Conservation (phyloP, 495 filamentous ascomycete species). For the Penicillium turbatum region DNA sequence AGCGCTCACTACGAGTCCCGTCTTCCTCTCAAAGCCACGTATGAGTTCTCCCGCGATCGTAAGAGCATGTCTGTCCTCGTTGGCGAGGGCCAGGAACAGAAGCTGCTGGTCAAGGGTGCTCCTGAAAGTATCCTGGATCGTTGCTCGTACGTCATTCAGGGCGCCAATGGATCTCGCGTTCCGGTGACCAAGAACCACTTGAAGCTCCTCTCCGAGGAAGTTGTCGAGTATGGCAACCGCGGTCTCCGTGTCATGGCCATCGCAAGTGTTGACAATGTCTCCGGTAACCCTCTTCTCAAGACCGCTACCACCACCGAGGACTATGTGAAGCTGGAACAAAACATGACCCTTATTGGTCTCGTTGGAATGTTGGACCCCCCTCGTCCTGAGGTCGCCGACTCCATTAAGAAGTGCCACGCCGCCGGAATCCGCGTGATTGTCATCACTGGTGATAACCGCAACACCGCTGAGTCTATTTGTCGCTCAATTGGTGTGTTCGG, state of each 20-base stretch:
- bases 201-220: conserved; percentile 65
- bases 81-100: conserved; percentile 59
- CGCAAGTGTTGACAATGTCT: conserved; percentile 70
- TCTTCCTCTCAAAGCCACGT: conserved; percentile 73
- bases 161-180: conserved; percentile 69
- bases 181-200: conserved; percentile 61
- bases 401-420: conserved; percentile 82
- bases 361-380: conserved; percentile 97
- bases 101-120: conserved; percentile 93
- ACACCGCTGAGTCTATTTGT: conserved; percentile 96
- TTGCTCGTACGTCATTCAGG: conserved; percentile 74
- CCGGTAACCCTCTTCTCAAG: conserved; percentile 61
- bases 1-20: conserved; percentile 81
- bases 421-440: conserved; percentile 97
- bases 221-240: conserved; percentile 83
- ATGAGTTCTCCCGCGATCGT: conserved; percentile 94
- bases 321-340: conserved; percentile 82
- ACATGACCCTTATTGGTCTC: conserved; percentile 89
- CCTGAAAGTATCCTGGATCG: conserved; percentile 91
- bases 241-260: conserved; percentile 95
- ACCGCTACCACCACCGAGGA: conserved; percentile 77
- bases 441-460: conserved; percentile 96
- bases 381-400: conserved; percentile 82
- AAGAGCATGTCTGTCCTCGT: conserved; percentile 99
- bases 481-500: conserved; percentile 94